Evolutionary conservation across 495 filamentous ascomycete species (phyloP), one percentile per base, ranked within the genome.

Genomic region (Aspergillus coremiiformis): DNA sequence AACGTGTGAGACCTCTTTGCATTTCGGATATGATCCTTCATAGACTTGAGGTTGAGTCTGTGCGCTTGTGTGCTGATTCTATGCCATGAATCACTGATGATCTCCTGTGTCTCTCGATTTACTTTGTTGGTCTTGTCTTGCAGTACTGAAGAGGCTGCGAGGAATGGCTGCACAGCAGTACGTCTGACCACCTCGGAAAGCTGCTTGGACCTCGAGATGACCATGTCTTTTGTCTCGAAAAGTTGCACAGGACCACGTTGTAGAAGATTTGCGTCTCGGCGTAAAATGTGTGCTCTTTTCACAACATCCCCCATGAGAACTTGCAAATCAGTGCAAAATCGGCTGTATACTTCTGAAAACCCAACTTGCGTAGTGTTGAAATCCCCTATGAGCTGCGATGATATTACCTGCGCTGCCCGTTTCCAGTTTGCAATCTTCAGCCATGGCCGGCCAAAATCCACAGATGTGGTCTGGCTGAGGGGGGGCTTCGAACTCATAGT

Each of bases 381-480:
- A 32, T 81, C 72, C 39, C 58, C 66, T 35, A 67, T 59, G 26
- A 79, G 50, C 24, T 75, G 65, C 14, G 72, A 67, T 32, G 70
- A 72, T 19, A 78, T 55, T 15, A 49, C 52, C 0, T 64, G 68
- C 6, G 70, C 78, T 26, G 74, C 77, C 49, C 72, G 69, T 53
- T 74, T 78, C 79, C 81, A 83, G 17, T 74, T 76, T 35, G 71
- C 70, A 53, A 81, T 66, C 56, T 80, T 81, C 47, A 82, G 61
- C 80, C 81, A 84, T 14, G 77, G 77, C 1, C 73, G 78, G n/a
- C 83, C 81, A 57, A 86, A 78, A 56, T 82, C 80, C 37, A 84
- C 65, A 21, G 71, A 60, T 14, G 79, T 74, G 11, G 60, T 76
- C 61, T 85, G 73, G n/a, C 73, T 68, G 33, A 79, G 50, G n/a